Evolutionary conservation across 805 yeast genomes (phyloP).

Genomic region (Yarrowia deformans): DNA sequence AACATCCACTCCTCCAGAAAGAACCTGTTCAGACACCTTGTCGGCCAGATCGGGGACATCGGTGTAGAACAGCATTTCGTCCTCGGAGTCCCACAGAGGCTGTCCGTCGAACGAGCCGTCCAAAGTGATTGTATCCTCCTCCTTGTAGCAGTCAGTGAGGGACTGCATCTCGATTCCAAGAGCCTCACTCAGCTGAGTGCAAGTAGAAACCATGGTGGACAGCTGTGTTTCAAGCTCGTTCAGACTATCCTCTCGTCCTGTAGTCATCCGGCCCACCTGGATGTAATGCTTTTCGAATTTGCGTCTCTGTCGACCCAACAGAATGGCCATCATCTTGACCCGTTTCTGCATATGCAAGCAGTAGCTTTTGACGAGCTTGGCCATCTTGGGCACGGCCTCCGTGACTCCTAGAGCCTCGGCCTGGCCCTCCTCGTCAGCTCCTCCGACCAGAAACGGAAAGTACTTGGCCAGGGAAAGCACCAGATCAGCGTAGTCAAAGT

Average conservation of each 20-base stretch:
- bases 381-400: conserved; percentile 27
- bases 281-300: conserved; percentile 60
- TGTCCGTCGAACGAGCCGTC: conserved; percentile 39
- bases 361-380: conserved; percentile 36
- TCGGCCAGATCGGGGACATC: conserved; percentile 69
- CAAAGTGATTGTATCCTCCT: conserved; percentile 44
- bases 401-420: conserved; percentile 10
- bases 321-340: conserved; percentile 33
- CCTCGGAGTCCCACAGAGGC: conserved; percentile 68
- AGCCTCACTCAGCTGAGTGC: conserved; percentile 56
- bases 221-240: conserved; percentile 43
- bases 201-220: conserved; percentile 56
- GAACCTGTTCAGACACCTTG: conserved; percentile 37
- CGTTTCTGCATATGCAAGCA: conserved; percentile 36
- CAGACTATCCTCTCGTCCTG: conserved; percentile 49
- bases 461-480: conserved; percentile 17
- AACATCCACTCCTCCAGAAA: conserved; percentile 27
- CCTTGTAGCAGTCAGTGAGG: conserved; percentile 46
- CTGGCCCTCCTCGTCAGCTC: not conserved
- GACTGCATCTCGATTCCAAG: conserved; percentile 54
- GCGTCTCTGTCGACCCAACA: conserved; percentile 32
- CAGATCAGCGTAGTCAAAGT: conserved; percentile 29
- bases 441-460: conserved; percentile 19
- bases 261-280: conserved; percentile 67
- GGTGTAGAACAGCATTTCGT: conserved; percentile 70